Conservation (phyloP, 2,329 filamentous ascomycete genomes). For the Cladophialophora chaetospira region DNA sequence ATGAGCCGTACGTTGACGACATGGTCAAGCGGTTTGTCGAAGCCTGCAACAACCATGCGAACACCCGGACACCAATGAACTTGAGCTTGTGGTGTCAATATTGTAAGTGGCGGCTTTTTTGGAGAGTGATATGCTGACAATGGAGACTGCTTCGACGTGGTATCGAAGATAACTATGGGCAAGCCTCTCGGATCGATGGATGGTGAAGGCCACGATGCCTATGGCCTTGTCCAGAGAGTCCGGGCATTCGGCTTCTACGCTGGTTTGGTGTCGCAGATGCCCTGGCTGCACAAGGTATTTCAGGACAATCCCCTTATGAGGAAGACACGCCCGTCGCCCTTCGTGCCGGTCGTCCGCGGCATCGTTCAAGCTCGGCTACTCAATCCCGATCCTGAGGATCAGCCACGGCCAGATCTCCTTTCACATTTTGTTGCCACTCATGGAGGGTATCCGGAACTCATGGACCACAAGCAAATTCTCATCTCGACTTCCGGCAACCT, state of each 20-base stretch:
- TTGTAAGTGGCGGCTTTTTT: constrained; percentile 41
- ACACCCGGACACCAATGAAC: constrained; percentile 6
- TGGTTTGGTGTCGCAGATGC: constrained; percentile 19
- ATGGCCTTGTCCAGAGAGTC: constrained; percentile 8
- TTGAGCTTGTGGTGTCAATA: constrained; percentile 14
- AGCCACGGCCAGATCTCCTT: constrained; percentile 12
- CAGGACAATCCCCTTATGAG: constrained; percentile 14
- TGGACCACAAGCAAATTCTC: constrained; percentile 8
- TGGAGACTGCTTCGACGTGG: constrained; percentile 35
- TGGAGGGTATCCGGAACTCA: constrained; percentile 3
- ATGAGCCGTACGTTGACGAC: constrained; percentile 74
- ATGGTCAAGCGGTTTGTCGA: constrained; percentile 65
- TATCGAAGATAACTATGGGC: constrained; percentile 39
- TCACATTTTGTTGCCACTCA: constrained; percentile 13
- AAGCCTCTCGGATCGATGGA: constrained; percentile 38
- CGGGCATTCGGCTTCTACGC: constrained; percentile 7
- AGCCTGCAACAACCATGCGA: constrained; percentile 36
- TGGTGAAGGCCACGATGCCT: constrained; percentile 7
- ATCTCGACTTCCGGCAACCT: constrained; percentile 15
- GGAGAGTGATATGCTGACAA: neutral
- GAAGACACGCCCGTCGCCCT: constrained; percentile 14
- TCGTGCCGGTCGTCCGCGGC: neutral
- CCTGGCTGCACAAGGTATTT: constrained; percentile 15
- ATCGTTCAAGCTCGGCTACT: constrained; percentile 7
- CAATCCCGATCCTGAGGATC: constrained; percentile 8